phyloP scores from a whole-genome alignment of 495 filamentous ascomycete species.

The Aspergillus heteromorphus region DNA sequence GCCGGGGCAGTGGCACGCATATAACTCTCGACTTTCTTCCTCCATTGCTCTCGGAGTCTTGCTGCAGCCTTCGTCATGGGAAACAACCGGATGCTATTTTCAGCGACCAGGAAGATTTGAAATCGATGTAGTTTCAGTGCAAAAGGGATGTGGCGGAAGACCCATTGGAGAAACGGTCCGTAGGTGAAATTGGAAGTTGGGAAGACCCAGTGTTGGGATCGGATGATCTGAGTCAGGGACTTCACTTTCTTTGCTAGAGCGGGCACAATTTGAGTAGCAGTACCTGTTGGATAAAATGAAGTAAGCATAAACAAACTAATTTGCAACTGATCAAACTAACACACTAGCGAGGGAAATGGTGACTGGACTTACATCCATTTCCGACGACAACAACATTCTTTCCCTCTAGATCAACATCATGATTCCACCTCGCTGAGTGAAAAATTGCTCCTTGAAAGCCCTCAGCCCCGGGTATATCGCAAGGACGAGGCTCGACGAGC shows the following conservation, averaged over 20 bases:
- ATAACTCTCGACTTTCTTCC: constrained; percentile 29
- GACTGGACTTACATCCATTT: constrained; percentile 27
- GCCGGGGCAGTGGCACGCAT: constrained; percentile 41
- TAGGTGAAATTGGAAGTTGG: constrained; percentile 16
- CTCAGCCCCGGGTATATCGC: constrained; percentile 42
- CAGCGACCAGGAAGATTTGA: constrained; percentile 17
- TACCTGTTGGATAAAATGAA: constrained; percentile 22
- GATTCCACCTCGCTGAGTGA: constrained; percentile 57
- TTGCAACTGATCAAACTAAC: no score
- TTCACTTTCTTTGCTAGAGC: constrained; percentile 24
- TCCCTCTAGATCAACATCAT: constrained; percentile 46
- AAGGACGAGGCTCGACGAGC: constrained; percentile 40
- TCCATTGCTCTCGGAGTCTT: constrained; percentile 24
- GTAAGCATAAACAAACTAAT: no score
- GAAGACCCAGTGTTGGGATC: constrained; percentile 26
- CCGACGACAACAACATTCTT: constrained; percentile 58
- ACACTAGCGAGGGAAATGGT: not conserved
- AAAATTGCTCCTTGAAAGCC: constrained; percentile 48
- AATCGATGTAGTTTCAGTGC: constrained; percentile 18
- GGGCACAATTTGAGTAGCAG: constrained; percentile 43
- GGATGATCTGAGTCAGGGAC: constrained; percentile 24
- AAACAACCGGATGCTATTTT: constrained; percentile 32
- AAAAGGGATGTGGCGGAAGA: constrained; percentile 17
- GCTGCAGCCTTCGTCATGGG: constrained; percentile 23
- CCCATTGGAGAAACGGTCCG: constrained; percentile 13